Conservation (phyloP, 1,284 basidiomycete genomes). For the Malassezia nana region DNA sequence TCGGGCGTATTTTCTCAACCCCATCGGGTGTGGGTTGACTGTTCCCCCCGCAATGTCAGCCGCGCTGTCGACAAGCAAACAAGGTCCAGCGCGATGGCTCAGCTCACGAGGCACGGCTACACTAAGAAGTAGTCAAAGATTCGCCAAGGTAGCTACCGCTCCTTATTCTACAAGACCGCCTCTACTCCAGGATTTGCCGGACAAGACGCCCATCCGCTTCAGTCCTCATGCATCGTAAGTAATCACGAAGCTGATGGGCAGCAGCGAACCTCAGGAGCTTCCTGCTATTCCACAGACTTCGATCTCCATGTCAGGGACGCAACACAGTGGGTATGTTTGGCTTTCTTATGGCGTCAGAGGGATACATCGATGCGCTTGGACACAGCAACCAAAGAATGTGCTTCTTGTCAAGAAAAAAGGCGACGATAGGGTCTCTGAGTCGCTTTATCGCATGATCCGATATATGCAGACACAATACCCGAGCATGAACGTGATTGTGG, state of each 20-base stretch:
- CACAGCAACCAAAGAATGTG: slow-evolving; percentile 47
- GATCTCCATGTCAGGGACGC: background rate
- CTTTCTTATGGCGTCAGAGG: slow-evolving; percentile 21
- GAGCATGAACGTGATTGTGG: slow-evolving; percentile 64
- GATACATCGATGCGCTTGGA: slow-evolving; percentile 45
- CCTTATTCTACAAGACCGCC: background rate
- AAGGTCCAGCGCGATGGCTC: no score
- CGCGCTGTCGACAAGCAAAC: no score
- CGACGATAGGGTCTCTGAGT: slow-evolving; percentile 49
- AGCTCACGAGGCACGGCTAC: no score
- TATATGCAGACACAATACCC: slow-evolving; percentile 54
- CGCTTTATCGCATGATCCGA: slow-evolving; percentile 50
- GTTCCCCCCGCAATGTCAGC: no score
- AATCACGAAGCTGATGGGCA: background rate
- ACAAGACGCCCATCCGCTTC: background rate
- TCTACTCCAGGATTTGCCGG: background rate
- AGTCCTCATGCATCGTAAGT: background rate
- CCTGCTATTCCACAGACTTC: background rate
- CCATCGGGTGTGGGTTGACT: background rate
- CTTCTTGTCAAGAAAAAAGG: slow-evolving; percentile 53
- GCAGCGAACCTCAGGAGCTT: background rate
- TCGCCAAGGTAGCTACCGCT: background rate
- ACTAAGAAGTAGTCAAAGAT: background rate
- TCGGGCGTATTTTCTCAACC: slow-evolving; percentile 1
- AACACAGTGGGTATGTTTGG: background rate